phyloP scores from a whole-genome alignment of 2,329 filamentous ascomycete genomes.

The Pseudogymnoascus sp. region DNA sequence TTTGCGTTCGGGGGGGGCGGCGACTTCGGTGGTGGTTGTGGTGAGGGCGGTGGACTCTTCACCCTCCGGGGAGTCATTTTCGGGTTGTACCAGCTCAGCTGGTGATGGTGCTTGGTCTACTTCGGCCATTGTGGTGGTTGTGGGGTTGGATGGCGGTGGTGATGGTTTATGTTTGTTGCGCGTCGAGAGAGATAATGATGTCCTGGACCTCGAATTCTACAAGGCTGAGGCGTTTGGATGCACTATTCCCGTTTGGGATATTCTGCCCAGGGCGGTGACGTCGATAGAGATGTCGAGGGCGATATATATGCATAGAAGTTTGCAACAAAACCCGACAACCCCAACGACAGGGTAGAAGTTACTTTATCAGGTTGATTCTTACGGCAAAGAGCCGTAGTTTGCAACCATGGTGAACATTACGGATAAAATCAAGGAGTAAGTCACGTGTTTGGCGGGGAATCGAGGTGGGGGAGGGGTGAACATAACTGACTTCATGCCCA shows the following conservation, averaged over 20 bases:
- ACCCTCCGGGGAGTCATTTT: conserved; percentile 10
- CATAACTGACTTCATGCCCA: conserved; percentile 33
- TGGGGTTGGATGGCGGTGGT: background rate
- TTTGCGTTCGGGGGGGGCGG: conserved; percentile 37
- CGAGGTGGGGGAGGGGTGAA: conserved; percentile 8
- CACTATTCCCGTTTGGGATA: background rate
- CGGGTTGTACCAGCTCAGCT: conserved; percentile 16
- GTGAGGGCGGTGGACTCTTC: conserved; percentile 19
- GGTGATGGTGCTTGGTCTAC: conserved; percentile 20
- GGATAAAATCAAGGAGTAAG: conserved; percentile 98
- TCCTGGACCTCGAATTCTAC: background rate
- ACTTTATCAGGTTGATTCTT: background rate
- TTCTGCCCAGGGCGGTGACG: conserved; percentile 6
- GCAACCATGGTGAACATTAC: conserved; percentile 95
- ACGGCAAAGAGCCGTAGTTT: conserved; percentile 12
- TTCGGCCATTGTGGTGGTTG: conserved; percentile 17
- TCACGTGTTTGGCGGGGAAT: conserved; percentile 11
- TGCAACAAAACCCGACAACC: conserved; percentile 2
- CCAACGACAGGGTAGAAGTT: background rate
- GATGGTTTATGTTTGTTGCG: background rate
- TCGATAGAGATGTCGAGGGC: background rate
- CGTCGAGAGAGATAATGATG: background rate
- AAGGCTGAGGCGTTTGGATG: conserved; percentile 2
- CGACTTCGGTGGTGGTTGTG: conserved; percentile 22
- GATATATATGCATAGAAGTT: conserved; percentile 1